Evolutionary conservation across 1,284 basidiomycete genomes (phyloP).

Genomic region (Ustilago bromivora): DNA sequence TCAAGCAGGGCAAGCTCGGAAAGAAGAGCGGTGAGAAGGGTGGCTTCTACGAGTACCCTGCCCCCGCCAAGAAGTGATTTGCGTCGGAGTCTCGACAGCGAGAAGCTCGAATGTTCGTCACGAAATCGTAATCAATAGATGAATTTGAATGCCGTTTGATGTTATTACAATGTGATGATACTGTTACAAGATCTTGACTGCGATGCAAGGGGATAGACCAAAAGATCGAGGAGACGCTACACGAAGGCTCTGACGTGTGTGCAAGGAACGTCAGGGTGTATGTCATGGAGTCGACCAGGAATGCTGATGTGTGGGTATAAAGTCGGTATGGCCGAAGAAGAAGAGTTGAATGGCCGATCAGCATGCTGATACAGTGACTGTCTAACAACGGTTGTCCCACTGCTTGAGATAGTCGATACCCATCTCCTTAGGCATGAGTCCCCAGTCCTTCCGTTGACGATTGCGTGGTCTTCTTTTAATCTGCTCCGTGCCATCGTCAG

Average conservation of each 20-base stretch:
- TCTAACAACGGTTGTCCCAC: slow-evolving; percentile 38
- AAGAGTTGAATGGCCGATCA: not conserved
- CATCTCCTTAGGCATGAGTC: slow-evolving; percentile 49
- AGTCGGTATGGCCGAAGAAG: not conserved
- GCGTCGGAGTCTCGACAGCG: not conserved
- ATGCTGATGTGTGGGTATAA: slow-evolving; percentile 5
- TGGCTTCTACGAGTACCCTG: slow-evolving; percentile 71
- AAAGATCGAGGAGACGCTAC: not conserved
- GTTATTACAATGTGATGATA: slow-evolving; percentile 3
- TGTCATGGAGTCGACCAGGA: not conserved
- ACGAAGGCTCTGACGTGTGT: not conserved
- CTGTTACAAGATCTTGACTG: slow-evolving; percentile 5
- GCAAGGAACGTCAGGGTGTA: not conserved
- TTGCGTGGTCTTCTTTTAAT: slow-evolving; percentile 48
- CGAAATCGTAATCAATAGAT: slow-evolving; percentile 7
- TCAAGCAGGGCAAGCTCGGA: slow-evolving; percentile 73
- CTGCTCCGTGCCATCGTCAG: slow-evolving; percentile 19
- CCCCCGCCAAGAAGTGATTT: slow-evolving; percentile 50
- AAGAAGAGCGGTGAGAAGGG: slow-evolving; percentile 73
- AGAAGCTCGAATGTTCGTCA: not conserved
- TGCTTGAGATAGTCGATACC: slow-evolving; percentile 55
- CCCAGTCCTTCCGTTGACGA: slow-evolving; percentile 46
- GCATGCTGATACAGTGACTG: not conserved
- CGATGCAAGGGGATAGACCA: not conserved
- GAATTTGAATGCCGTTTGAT: slow-evolving; percentile 1